These are phyloP conservation scores for Russula virescens DNA, from an alignment of 768 basidiomycete genomes.

Conservation along the genomic window DNA sequence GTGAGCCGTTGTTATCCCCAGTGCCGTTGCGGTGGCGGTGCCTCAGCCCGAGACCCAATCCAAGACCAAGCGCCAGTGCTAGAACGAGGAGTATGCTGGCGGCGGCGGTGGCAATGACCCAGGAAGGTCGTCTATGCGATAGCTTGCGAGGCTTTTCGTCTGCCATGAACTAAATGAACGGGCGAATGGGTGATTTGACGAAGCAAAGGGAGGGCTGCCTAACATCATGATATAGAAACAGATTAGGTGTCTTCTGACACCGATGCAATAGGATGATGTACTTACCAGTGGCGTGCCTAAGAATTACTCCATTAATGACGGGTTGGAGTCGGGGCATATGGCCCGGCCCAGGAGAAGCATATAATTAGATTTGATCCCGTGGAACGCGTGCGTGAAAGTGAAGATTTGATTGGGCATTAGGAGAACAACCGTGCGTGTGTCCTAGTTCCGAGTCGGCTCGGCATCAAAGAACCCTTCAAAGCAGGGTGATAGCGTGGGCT, in stretches of 20 bases:
- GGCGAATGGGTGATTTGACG: background rate
- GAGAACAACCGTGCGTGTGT: too few species aligned
- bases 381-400: background rate
- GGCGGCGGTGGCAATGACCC: background rate
- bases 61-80: slow-evolving; percentile 28
- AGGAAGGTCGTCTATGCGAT: background rate
- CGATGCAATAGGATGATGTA: too few species aligned
- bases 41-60: slow-evolving; percentile 25
- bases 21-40: slow-evolving; percentile 7
- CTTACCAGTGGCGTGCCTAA: too few species aligned
- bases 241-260: too few species aligned
- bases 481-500: too few species aligned
- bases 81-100: slow-evolving; percentile 21
- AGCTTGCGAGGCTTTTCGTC: background rate
- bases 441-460: too few species aligned
- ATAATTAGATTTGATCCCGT: too few species aligned
- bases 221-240: background rate
- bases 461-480: too few species aligned
- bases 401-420: background rate
- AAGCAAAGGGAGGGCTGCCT: too few species aligned
- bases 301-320: background rate
- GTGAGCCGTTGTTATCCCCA: background rate
- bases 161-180: background rate
- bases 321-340: background rate
- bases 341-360: background rate